These are phyloP conservation scores for Sclerotinia subarctica DNA, from an alignment of 2,329 filamentous ascomycete genomes.

Conservation along the genomic window DNA sequence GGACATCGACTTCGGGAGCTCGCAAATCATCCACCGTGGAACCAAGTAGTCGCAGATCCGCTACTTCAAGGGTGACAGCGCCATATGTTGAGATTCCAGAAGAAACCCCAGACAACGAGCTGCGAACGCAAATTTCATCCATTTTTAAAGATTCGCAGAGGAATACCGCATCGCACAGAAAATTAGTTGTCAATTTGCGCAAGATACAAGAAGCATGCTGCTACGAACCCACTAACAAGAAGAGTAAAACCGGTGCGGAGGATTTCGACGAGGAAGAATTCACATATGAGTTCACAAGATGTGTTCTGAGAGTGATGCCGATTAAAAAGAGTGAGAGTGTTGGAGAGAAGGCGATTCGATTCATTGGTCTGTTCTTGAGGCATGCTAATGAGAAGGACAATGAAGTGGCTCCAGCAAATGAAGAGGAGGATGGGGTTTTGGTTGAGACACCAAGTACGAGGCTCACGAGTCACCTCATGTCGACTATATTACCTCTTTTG, in stretches of 20 bases:
- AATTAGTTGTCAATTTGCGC: conserved; percentile 79
- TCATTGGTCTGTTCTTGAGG: conserved; percentile 81
- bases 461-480: conserved; percentile 71
- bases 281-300: conserved; percentile 80
- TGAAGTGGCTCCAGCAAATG: conserved; percentile 59
- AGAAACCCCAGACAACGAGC: conserved; percentile 65
- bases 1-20: conserved; percentile 40
- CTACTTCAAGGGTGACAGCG: conserved; percentile 41
- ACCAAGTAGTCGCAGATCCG: conserved; percentile 42
- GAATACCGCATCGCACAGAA: conserved; percentile 85
- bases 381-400: conserved; percentile 69
- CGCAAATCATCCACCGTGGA: conserved; percentile 44
- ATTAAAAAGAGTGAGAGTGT: conserved; percentile 90
- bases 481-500: conserved; percentile 70
- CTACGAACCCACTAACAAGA: conserved; percentile 57
- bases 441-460: conserved; percentile 82
- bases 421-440: conserved; percentile 67
- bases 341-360: conserved; percentile 80
- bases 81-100: conserved; percentile 55
- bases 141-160: conserved; percentile 81
- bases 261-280: conserved; percentile 84
- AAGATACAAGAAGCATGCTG: conserved; percentile 88
- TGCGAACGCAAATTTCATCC: conserved; percentile 70
- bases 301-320: conserved; percentile 74
- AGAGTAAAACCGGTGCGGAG: conserved; percentile 51